A percentile compares a stretch with the other conserved stretches of the same genome.
phyloP scores from a whole-genome alignment of 345 rosid species.

The Citrus australasica region DNA sequence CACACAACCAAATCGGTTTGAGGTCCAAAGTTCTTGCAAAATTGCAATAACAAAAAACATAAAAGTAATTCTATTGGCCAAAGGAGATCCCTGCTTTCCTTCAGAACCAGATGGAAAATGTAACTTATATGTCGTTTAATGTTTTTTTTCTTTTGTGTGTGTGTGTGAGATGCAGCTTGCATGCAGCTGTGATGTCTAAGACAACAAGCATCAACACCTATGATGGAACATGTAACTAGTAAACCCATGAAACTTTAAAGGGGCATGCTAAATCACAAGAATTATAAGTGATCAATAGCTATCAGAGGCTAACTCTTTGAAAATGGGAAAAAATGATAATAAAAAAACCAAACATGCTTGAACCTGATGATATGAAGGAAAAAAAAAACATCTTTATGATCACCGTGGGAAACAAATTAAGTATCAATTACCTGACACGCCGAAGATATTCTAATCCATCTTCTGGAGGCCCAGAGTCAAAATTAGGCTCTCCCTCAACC shows the following conservation, averaged over 20 bases:
- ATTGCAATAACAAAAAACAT: background rate
- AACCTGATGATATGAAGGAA: background rate
- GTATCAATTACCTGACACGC: constrained; percentile 69
- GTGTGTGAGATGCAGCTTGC: too few relatives aligned
- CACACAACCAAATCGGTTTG: background rate
- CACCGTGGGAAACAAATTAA: background rate
- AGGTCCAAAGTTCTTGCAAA: background rate
- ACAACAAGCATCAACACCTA: background rate
- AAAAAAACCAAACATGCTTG: background rate
- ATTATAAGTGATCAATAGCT: background rate
- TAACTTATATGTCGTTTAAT: too few relatives aligned
- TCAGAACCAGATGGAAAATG: background rate
- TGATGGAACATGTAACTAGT: background rate
- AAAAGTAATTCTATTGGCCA: background rate
- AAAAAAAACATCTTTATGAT: background rate
- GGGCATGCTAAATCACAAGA: background rate
- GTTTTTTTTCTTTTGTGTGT: too few relatives aligned
- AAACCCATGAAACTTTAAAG: background rate
- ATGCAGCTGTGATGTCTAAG: background rate
- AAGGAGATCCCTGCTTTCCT: background rate
- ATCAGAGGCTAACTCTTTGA: background rate
- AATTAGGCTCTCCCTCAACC: constrained; percentile 87
- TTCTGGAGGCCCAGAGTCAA: constrained; percentile 85
- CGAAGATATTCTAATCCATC: constrained; percentile 88
- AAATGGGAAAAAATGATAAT: background rate